Conservation (phyloP, 192 early-diverging fungal genomes). For the Coemansia sp. region DNA sequence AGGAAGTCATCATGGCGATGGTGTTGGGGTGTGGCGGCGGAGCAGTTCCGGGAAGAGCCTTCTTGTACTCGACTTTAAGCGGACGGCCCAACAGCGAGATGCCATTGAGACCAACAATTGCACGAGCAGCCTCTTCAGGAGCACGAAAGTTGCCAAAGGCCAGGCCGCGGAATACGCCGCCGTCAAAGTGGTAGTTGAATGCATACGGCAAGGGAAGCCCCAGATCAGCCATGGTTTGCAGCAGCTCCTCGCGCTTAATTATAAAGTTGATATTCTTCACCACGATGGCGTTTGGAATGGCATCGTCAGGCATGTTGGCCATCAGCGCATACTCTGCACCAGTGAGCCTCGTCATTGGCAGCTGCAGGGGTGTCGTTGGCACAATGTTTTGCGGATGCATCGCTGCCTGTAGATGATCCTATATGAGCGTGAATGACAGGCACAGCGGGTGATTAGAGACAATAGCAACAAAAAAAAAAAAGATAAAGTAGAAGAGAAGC, state of each 20-base stretch:
- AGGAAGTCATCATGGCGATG: constrained; percentile 58
- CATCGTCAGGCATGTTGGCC: constrained; percentile 60
- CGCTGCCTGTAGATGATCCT: constrained; percentile 59
- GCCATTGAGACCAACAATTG: constrained; percentile 72
- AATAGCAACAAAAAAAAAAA: neutral
- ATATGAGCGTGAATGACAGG: constrained; percentile 10
- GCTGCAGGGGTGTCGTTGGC: constrained; percentile 45
- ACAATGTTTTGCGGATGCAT: constrained; percentile 52
- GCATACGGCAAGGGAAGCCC: constrained; percentile 78
- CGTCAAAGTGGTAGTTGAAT: constrained; percentile 86
- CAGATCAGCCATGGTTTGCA: constrained; percentile 69
- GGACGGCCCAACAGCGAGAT: constrained; percentile 72
- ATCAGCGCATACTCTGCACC: constrained; percentile 57
- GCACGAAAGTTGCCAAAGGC: constrained; percentile 84
- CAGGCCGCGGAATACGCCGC: constrained; percentile 77
- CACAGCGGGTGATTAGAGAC: neutral
- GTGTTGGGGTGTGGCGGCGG: constrained; percentile 62
- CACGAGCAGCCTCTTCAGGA: constrained; percentile 74
- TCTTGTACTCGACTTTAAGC: constrained; percentile 82
- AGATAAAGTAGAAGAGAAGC: neutral
- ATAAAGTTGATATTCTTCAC: constrained; percentile 86
- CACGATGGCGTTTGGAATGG: constrained; percentile 77
- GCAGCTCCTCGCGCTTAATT: constrained; percentile 75
- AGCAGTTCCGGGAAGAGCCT: constrained; percentile 65
- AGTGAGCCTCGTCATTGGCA: constrained; percentile 42